Evolutionary conservation across 2,329 filamentous ascomycete genomes (phyloP).

Genomic region (Aureobasidium lini): DNA sequence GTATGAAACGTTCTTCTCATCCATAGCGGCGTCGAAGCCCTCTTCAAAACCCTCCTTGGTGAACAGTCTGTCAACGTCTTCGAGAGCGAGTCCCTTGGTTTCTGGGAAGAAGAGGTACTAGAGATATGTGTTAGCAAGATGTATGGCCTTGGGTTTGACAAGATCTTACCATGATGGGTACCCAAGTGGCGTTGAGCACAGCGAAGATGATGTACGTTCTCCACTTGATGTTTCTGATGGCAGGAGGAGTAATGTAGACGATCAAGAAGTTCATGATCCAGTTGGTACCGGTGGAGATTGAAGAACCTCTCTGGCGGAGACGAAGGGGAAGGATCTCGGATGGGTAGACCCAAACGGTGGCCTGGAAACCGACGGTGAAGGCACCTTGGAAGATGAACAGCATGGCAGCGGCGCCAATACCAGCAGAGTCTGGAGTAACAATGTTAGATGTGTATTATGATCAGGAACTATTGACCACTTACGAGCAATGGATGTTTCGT

Average conservation of each 20-base stretch:
- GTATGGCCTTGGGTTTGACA: background rate
- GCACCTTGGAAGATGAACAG: conserved; percentile 58
- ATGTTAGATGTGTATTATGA: background rate
- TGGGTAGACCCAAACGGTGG: conserved; percentile 56
- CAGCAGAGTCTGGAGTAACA: conserved; percentile 14
- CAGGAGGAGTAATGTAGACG: conserved; percentile 52
- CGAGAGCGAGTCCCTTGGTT: conserved; percentile 9
- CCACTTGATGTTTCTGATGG: conserved; percentile 49
- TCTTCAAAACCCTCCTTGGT: conserved; percentile 5
- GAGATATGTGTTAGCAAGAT: background rate
- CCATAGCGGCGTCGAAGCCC: background rate
- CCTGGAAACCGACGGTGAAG: conserved; percentile 54
- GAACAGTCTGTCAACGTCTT: conserved; percentile 16
- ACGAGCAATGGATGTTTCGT: conserved; percentile 22
- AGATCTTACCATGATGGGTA: conserved; percentile 17
- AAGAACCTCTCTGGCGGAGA: conserved; percentile 26
- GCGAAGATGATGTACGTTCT: conserved; percentile 51
- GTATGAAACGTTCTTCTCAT: background rate
- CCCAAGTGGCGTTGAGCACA: conserved; percentile 26
- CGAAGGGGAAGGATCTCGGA: conserved; percentile 53
- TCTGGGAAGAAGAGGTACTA: background rate
- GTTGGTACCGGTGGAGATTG: conserved; percentile 27
- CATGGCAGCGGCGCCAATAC: conserved; percentile 40
- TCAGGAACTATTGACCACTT: background rate
- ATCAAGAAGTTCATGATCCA: conserved; percentile 22